Conservation (phyloP, 805 yeast species). For the Starmerella floricola region DNA sequence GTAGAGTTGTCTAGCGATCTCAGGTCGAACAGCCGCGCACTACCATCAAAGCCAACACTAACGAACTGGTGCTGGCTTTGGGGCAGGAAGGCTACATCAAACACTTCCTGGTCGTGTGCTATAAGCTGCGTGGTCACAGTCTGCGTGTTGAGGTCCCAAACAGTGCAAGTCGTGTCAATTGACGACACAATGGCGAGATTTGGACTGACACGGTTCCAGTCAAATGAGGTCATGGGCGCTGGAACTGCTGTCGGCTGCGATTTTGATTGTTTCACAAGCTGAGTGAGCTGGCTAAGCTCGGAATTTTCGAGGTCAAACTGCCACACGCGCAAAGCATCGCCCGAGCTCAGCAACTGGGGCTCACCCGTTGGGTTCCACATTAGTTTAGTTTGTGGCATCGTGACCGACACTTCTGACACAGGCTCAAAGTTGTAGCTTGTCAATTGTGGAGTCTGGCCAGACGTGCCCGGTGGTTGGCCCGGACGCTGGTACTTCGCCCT, state of each 20-base stretch:
- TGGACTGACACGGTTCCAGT: conserved; percentile 73
- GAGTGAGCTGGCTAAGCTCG: conserved; percentile 32
- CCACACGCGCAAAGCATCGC: conserved; percentile 61
- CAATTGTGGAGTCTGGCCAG: not conserved
- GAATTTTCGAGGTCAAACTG: conserved; percentile 33
- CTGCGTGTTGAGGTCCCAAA: conserved; percentile 72
- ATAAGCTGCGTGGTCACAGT: conserved; percentile 82
- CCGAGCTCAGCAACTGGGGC: conserved; percentile 48
- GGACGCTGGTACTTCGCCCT: conserved; percentile 13
- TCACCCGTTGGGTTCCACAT: conserved; percentile 48
- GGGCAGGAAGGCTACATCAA: conserved; percentile 75
- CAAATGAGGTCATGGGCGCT: conserved; percentile 89
- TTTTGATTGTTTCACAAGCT: conserved; percentile 33
- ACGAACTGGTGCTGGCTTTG: conserved; percentile 69
- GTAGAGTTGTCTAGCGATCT: conserved; percentile 86
- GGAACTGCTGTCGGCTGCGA: conserved; percentile 27
- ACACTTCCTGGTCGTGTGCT: conserved; percentile 93
- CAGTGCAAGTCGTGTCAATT: conserved; percentile 92
- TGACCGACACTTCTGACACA: conserved; percentile 42
- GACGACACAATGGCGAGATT: conserved; percentile 67
- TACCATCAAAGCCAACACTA: conserved; percentile 91
- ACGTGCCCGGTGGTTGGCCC: not conserved
- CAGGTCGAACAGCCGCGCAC: conserved; percentile 82
- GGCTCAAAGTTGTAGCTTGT: not conserved
- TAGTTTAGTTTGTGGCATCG: conserved; percentile 58